A percentile compares a stretch with the other conserved stretches of the same genome.
Evolutionary conservation across 2,329 filamentous ascomycete species (phyloP).

Genomic region (Cercospora sojina): DNA sequence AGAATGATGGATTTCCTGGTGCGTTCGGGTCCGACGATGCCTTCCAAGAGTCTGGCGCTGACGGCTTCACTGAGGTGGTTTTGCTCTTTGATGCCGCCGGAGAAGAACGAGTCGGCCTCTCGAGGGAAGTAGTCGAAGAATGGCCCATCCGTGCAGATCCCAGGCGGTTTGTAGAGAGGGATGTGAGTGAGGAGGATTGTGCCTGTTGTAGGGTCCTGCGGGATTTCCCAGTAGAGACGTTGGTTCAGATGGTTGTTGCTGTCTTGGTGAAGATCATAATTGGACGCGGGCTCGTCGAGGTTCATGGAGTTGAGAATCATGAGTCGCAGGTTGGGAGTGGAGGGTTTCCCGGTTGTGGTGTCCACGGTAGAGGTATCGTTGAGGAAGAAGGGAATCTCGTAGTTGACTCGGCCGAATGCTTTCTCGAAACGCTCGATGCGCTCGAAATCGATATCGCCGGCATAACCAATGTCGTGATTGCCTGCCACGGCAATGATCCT

Average conservation of each 20-base stretch:
- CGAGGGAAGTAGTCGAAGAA: slow-evolving; percentile 74
- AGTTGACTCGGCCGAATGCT: slow-evolving; percentile 84
- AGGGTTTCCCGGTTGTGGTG: background rate
- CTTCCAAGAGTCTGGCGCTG: slow-evolving; percentile 71
- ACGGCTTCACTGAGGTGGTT: slow-evolving; percentile 78
- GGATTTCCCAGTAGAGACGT: slow-evolving; percentile 19
- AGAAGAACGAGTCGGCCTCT: slow-evolving; percentile 45
- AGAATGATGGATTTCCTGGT: slow-evolving; percentile 75
- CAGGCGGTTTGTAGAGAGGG: slow-evolving; percentile 78
- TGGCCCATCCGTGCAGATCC: slow-evolving; percentile 79
- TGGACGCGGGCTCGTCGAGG: slow-evolving; percentile 77
- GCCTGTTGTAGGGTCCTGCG: slow-evolving; percentile 52
- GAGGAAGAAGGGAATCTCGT: slow-evolving; percentile 70
- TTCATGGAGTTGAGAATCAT: slow-evolving; percentile 91
- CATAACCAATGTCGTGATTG: slow-evolving; percentile 96
- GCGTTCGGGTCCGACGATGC: slow-evolving; percentile 75
- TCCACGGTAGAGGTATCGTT: slow-evolving; percentile 35
- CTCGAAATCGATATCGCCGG: slow-evolving; percentile 78
- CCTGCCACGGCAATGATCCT: slow-evolving; percentile 86
- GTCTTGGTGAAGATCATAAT: slow-evolving; percentile 65
- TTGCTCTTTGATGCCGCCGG: slow-evolving; percentile 79
- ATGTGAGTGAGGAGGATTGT: slow-evolving; percentile 91
- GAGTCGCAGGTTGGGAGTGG: slow-evolving; percentile 69
- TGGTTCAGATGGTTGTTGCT: slow-evolving; percentile 66
- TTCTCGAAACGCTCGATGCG: slow-evolving; percentile 78